Evolutionary conservation across 2,329 filamentous ascomycete species (phyloP), one percentile per base, ranked within the genome.

Genomic region (Epichloe sylvatica): DNA sequence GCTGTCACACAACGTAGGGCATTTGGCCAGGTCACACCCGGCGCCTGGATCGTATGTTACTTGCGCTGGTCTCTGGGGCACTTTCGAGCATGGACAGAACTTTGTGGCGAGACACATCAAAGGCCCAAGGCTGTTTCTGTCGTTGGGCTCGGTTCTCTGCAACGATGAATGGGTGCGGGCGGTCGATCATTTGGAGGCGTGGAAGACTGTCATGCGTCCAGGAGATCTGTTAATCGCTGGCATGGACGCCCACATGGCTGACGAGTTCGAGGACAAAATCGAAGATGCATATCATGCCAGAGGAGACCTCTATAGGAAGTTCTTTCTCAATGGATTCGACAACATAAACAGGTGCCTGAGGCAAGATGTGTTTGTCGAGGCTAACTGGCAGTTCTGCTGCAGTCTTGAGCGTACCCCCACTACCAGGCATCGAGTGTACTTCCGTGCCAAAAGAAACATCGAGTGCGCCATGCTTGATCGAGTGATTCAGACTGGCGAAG

Each of bases 121-220:
- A n/a, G 55, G 59, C 2, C 64, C 61, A 2, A 60, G 65, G 13
- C 53, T 69, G n/a, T 67, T 69, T 48, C 59, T 70, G 7, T 70
- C 67, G 0, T 59, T 70, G 3, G 67, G 67, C 3, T 70, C 67
- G 7, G 67, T 70, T 4, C 59, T 70, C 17, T 70, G 67, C 56
- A 70, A 70, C 46, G 67, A 70, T 54, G 58, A 60, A 8, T 69
- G 65, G 63, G 52, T 56, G 2, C 57, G 60, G 30, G 68, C 67
- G 2, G 50, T 69, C 30, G 49, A 53, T 4, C 60, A 67, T 40
- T 57, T 70, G 25, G 63, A 62, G 51, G 57, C 55, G 41, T 70
- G 68, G 68, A 66, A 60, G 9, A 52, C 55, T n/a, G 53, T 59
- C 23, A 58, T 70, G 48, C 64, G 64, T 4, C 53, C 58, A 1